phyloP scores from a whole-genome alignment of 2,329 filamentous ascomycete genomes.

The Bisporella sp. region DNA sequence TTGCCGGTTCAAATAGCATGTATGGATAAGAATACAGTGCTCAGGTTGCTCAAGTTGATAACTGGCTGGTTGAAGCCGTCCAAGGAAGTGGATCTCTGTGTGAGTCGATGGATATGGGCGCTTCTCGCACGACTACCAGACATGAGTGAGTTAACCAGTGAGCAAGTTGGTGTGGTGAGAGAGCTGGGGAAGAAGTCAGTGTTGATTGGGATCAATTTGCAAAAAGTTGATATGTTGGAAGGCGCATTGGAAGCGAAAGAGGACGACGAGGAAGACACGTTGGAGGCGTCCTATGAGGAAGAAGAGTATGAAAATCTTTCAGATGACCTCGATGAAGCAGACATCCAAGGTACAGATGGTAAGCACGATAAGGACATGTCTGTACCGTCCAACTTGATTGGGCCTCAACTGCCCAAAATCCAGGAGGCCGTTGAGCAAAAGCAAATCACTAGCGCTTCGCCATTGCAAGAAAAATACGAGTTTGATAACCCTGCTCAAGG shows the following conservation, averaged over 20 bases:
- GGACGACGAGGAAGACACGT: constrained; percentile 28
- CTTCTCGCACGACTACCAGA: constrained; percentile 70
- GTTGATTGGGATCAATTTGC: constrained; percentile 34
- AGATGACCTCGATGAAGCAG: neutral
- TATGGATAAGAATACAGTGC: constrained; percentile 59
- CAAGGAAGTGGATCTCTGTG: constrained; percentile 54
- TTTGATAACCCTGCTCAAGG: neutral
- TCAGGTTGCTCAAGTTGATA: constrained; percentile 61
- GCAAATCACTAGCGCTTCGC: neutral
- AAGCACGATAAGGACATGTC: no score
- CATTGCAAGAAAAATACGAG: neutral
- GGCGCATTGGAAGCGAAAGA: constrained; percentile 38
- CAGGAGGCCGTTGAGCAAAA: neutral
- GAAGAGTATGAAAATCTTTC: constrained; percentile 10
- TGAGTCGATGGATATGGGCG: constrained; percentile 82
- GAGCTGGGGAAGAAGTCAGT: constrained; percentile 75
- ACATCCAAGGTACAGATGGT: neutral
- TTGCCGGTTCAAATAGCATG: constrained; percentile 51
- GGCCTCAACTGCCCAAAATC: neutral
- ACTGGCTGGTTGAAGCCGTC: constrained; percentile 52
- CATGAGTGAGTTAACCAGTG: constrained; percentile 65
- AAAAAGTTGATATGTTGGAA: constrained; percentile 26
- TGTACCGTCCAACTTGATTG: neutral
- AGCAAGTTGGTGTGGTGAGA: constrained; percentile 68
- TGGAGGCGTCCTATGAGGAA: constrained; percentile 9